These are phyloP conservation scores for Calocybe cyanea DNA, from an alignment of 768 basidiomycete genomes.

Conservation along the genomic window DNA sequence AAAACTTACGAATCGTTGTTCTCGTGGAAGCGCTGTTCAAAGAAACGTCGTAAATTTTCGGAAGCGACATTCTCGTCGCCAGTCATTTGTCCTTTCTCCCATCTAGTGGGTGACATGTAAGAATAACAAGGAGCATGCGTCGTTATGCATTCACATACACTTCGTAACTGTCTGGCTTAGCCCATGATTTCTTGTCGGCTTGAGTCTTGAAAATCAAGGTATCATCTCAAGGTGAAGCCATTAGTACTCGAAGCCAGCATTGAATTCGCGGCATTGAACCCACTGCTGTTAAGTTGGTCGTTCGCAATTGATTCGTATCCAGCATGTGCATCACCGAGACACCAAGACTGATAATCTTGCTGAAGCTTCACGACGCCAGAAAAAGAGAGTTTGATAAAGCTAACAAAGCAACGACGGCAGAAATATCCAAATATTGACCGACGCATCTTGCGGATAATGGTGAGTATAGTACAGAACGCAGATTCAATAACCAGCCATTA, in stretches of 20 bases:
- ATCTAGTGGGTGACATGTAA: conserved; percentile 38
- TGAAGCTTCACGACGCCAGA: conserved; percentile 65
- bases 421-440: conserved; percentile 83
- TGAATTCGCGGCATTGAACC: conserved; percentile 11
- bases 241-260: neutral
- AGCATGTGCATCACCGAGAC: conserved; percentile 39
- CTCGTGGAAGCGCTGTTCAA: conserved; percentile 83
- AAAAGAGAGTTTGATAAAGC: conserved; percentile 74
- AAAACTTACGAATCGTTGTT: conserved; percentile 70
- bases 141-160: conserved; percentile 40
- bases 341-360: conserved; percentile 66
- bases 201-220: conserved; percentile 58
- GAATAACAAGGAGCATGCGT: neutral
- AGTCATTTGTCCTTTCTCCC: conserved; percentile 57
- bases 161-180: conserved; percentile 56
- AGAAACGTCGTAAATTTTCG: conserved; percentile 73
- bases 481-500: conserved; percentile 16
- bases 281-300: conserved; percentile 49
- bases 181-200: conserved; percentile 63
- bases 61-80: conserved; percentile 69
- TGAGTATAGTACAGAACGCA: too few species aligned
- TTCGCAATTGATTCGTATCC: conserved; percentile 49
- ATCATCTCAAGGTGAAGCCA: conserved; percentile 29
- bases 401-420: conserved; percentile 70
- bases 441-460: conserved; percentile 42